Base-by-base conservation (phyloP, 2,329 filamentous ascomycete genomes). In the Xylaria sp. region DNA sequence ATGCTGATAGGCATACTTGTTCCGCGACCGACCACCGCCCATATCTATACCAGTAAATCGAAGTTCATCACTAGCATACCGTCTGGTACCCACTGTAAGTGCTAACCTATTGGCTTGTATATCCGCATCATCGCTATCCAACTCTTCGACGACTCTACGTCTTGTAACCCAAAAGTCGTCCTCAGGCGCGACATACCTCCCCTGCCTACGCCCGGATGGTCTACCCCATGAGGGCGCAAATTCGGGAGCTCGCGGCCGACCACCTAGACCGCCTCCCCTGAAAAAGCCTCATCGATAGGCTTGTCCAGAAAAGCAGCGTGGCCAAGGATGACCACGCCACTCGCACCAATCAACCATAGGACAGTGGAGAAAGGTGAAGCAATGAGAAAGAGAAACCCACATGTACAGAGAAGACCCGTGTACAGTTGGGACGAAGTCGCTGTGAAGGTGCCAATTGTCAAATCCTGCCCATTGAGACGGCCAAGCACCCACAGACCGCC, bases 251-350 rank as follows among this genome's bases (percentile, higher is more conserved):
- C 91, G 95, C 95, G 94, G 94, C 92, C 94, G 95, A 98, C 94
- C 94, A 96, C 87, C 89, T 98, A 99, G 91, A 99, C 95, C 94
- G 95, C 94, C 94, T 99, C 95, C 94, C 96, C 95, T 86, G 94
- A 97, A 97, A 99, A 99, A 97, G 94, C 94, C 94, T 96, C 94
- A 89, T 98, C 95, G 84, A 98, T 97, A 63, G 94, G 94, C 87
- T 97, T 97, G 78, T 98, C 94, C 90, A 98, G 89, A 77, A 98
- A 88, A 67, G 93, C 86, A 71, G 95, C 95, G 82, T 99, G 95
- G 80, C 95, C 95, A 70, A 98, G 83, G 71, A 98, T 96, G 77
- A 89, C 92, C 77, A 97, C 92, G 77, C 92, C 94, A 71, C 91
- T 94, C 72, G 95, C 95, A 77, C 95, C 95, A 75, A 98, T 92